A percentile compares a stretch with the other conserved stretches of the same genome.
These are phyloP conservation scores for Dothiorella sarmentorum DNA, from an alignment of 2,329 filamentous ascomycete genomes.

Conservation along the genomic window DNA sequence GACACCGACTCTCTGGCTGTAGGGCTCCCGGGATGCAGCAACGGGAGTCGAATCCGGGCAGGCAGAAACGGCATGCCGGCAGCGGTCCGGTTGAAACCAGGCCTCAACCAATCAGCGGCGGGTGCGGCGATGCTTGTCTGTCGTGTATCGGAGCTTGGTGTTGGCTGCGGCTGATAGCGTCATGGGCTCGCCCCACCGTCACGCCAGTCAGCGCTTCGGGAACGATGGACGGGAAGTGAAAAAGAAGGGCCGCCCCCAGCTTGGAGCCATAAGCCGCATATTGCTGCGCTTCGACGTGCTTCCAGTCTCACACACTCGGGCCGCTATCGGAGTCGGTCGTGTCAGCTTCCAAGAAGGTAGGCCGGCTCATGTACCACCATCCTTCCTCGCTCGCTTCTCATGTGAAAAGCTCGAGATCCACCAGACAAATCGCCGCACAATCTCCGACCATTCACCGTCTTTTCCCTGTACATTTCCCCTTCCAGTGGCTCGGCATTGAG, in stretches of 20 bases:
- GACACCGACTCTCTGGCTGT: neutral
- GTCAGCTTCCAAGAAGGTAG: neutral
- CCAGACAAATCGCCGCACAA: slow-evolving; percentile 1
- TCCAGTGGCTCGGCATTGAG: neutral
- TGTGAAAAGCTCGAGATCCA: neutral
- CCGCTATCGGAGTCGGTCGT: slow-evolving; percentile 6
- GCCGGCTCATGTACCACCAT: too few relatives aligned
- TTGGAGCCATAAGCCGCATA: neutral
- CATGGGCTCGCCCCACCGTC: slow-evolving; percentile 18
- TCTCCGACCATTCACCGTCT: slow-evolving; percentile 3
- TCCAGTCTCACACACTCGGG: neutral
- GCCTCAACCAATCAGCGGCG: neutral
- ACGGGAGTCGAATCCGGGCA: neutral
- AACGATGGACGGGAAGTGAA: slow-evolving; percentile 15
- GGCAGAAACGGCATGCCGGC: slow-evolving; percentile 10
- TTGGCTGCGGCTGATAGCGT: neutral
- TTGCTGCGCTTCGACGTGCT: neutral
- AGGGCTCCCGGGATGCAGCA: neutral
- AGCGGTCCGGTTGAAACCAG: neutral
- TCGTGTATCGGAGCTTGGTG: slow-evolving; percentile 3
- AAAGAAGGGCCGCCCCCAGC: neutral
- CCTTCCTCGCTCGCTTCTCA: too few relatives aligned
- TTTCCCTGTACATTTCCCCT: neutral
- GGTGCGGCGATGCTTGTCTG: neutral
- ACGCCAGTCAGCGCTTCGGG: slow-evolving; percentile 13